A percentile compares a stretch with the other conserved stretches of the same genome.
These are phyloP conservation scores for Sporothrix brunneoviolacea DNA, from an alignment of 2,329 filamentous ascomycete genomes.

Conservation along the genomic window DNA sequence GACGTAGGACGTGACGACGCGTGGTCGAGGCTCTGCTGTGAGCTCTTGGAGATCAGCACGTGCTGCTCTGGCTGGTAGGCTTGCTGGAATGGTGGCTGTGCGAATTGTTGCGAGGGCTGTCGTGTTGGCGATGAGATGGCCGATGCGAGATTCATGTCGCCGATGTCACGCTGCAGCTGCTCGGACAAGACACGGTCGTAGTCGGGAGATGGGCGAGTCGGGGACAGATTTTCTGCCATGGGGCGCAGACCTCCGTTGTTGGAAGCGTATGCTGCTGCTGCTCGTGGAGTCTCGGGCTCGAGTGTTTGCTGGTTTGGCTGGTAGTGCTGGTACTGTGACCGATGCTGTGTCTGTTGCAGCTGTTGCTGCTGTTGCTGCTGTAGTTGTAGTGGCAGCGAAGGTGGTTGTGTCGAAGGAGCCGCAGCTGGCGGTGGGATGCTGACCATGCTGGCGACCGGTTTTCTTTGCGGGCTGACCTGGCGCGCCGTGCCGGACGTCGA, in stretches of 20 bases:
- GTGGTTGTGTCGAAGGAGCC: slow-evolving; percentile 33
- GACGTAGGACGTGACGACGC: slow-evolving; percentile 29
- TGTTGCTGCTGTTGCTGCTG: slow-evolving; percentile 11
- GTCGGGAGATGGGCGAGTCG: slow-evolving; percentile 46
- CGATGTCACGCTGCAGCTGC: slow-evolving; percentile 58
- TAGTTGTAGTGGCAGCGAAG: slow-evolving; percentile 41
- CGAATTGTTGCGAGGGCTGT: slow-evolving; percentile 4
- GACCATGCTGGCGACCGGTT: slow-evolving; percentile 36
- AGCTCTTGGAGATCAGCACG: slow-evolving; percentile 26
- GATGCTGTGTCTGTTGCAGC: slow-evolving; percentile 19
- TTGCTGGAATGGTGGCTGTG: slow-evolving; percentile 12
- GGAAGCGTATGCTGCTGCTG: slow-evolving; percentile 32
- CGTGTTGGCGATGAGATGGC: slow-evolving; percentile 22
- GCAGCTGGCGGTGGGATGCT: slow-evolving; percentile 10
- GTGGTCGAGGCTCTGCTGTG: slow-evolving; percentile 30
- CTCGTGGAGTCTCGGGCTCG: slow-evolving; percentile 39
- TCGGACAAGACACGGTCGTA: slow-evolving; percentile 56
- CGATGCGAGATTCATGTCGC: slow-evolving; percentile 44
- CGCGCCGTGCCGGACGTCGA: slow-evolving; percentile 35
- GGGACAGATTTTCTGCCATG: slow-evolving; percentile 34
- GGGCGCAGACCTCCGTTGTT: slow-evolving; percentile 31
- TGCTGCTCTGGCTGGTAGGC: slow-evolving; percentile 14
- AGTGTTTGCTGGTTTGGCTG: slow-evolving; percentile 20
- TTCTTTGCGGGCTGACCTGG: slow-evolving; percentile 55
- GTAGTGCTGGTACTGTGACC: slow-evolving; percentile 10